These are phyloP conservation scores for Lentithecium fluviatile DNA, from an alignment of 495 filamentous ascomycete species.

Conservation along the genomic window DNA sequence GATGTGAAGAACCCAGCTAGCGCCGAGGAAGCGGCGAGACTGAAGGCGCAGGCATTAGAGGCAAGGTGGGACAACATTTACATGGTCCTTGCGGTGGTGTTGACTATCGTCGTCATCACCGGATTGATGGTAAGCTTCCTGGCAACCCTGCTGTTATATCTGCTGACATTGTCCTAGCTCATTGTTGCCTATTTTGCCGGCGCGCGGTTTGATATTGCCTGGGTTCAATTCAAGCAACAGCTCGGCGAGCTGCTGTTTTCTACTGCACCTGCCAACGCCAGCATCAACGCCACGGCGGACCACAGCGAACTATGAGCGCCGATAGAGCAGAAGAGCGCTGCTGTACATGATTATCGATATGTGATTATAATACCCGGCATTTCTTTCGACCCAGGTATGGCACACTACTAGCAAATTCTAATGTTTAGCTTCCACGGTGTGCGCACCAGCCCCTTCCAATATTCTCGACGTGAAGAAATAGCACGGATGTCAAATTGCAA, in stretches of 20 bases:
- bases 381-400: neutral
- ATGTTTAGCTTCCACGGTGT: conserved; percentile 1
- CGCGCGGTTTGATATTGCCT: conserved; percentile 55
- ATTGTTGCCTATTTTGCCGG: conserved; percentile 66
- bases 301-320: neutral
- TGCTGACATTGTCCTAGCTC: conserved; percentile 50
- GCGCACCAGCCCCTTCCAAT: neutral
- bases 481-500: conserved; percentile 99
- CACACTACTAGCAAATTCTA: conserved; percentile 13
- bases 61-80: conserved; percentile 60
- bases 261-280: neutral
- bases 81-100: conserved; percentile 60
- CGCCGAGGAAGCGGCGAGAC: conserved; percentile 50
- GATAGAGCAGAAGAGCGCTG: neutral
- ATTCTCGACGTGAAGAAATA: conserved; percentile 39
- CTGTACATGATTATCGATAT: conserved; percentile 11
- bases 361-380: conserved; percentile 27
- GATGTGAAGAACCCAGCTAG: conserved; percentile 43
- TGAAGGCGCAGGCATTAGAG: conserved; percentile 52
- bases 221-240: conserved; percentile 37
- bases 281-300: neutral
- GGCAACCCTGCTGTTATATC: neutral
- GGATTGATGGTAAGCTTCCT: conserved; percentile 61
- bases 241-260: conserved; percentile 11
- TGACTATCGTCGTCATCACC: conserved; percentile 61